A percentile compares a stretch with the other conserved stretches of the same genome.
Evolutionary conservation across 805 yeast genomes (phyloP).

Genomic region (Lachancea dasiensis): DNA sequence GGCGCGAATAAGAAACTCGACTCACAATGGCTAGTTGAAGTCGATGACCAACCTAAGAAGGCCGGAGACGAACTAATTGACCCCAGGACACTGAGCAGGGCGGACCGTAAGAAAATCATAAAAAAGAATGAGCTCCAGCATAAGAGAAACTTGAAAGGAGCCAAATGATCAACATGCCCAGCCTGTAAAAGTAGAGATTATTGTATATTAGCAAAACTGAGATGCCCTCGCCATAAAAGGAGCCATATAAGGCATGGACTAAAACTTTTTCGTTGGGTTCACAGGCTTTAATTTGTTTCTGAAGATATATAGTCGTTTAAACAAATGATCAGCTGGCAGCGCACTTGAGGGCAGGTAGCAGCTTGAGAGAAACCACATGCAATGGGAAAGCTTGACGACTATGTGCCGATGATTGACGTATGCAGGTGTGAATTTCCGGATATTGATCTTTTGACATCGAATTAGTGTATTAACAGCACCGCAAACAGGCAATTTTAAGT

Average conservation of each 20-base stretch:
- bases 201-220: constrained; percentile 4
- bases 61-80: constrained; percentile 65
- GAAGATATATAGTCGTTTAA: neutral
- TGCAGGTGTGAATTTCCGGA: constrained; percentile 19
- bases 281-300: too few species aligned
- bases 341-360: too few species aligned
- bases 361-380: neutral
- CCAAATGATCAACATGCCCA: neutral
- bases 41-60: constrained; percentile 64
- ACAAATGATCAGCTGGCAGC: too few species aligned
- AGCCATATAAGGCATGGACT: too few species aligned
- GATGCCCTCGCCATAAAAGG: neutral
- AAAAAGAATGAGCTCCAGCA: constrained; percentile 84
- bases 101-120: constrained; percentile 75
- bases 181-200: neutral
- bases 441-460: too few species aligned
- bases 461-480: neutral
- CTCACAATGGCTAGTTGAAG: constrained; percentile 93
- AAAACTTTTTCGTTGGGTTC: too few species aligned
- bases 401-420: constrained; percentile 61
- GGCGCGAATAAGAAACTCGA: constrained; percentile 87
- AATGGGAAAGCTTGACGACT: constrained; percentile 30
- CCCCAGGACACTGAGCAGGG: constrained; percentile 77
- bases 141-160: constrained; percentile 56
- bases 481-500: constrained; percentile 54